Percentiles rank a stretch among this genome's conserved stretches.
Evolutionary conservation across 163 green algal genomes (phyloP).

Genomic region (Volvox carteri): DNA sequence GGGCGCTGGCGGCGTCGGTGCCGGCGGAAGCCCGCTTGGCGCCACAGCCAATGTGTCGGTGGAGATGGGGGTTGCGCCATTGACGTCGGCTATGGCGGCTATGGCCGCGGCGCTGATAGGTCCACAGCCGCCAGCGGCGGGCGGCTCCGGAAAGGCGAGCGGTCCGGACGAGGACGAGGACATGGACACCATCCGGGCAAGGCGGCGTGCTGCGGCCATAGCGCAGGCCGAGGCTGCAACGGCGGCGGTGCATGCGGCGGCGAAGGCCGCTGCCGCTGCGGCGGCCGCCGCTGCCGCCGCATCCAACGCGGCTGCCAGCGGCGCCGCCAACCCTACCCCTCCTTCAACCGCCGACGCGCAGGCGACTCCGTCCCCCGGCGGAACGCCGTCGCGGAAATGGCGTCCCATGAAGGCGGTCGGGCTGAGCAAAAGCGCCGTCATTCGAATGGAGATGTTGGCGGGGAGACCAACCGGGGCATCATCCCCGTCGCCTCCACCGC

Average conservation of each 20-base stretch:
- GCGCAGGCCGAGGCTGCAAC: conserved; percentile 1
- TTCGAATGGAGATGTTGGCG: conserved; percentile 52
- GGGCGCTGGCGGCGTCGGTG: background rate
- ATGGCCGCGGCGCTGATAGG: conserved; percentile 26
- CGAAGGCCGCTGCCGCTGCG: background rate
- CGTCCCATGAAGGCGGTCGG: background rate
- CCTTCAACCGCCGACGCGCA: background rate
- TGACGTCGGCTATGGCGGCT: conserved; percentile 6
- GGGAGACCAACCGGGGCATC: background rate
- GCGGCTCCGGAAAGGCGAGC: background rate
- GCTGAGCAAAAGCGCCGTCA: conserved; percentile 40
- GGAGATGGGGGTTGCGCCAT: conserved; percentile 7
- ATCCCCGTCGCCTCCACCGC: background rate
- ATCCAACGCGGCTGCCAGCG: background rate
- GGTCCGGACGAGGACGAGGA: conserved; percentile 26
- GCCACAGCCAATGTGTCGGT: background rate
- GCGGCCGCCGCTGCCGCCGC: conserved; percentile 13
- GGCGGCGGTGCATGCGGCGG: background rate
- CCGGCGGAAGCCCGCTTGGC: background rate
- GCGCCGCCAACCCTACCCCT: background rate
- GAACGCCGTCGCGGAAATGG: conserved; percentile 20
- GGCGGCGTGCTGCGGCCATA: background rate
- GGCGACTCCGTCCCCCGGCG: background rate
- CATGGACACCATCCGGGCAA: conserved; percentile 22
- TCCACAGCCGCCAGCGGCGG: background rate